Percentiles rank a stretch among this genome's conserved stretches.
phyloP scores from a whole-genome alignment of 2,329 filamentous ascomycete species.

The Fusarium tjaetaba region DNA sequence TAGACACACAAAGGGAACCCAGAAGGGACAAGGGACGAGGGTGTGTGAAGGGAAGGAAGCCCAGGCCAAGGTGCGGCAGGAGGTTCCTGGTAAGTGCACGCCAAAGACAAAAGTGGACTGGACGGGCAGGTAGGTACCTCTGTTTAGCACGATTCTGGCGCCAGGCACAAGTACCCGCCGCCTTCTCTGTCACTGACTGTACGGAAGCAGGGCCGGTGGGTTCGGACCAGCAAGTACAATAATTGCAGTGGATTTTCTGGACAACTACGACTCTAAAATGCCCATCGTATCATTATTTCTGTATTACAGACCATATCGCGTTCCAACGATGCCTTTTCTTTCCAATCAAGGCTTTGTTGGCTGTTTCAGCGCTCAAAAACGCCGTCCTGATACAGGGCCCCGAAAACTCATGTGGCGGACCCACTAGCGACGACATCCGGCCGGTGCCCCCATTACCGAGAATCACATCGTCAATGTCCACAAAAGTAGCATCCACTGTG shows the following conservation, averaged over 20 bases:
- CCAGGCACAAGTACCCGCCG: slow-evolving; percentile 36
- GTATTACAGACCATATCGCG: not conserved
- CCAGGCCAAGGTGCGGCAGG: slow-evolving; percentile 24
- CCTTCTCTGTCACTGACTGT: slow-evolving; percentile 16
- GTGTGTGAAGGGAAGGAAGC: slow-evolving; percentile 31
- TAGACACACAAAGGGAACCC: slow-evolving; percentile 32
- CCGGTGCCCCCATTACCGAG: slow-evolving; percentile 43
- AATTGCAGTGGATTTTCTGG: not conserved
- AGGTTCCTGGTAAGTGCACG: slow-evolving; percentile 38
- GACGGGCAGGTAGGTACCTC: slow-evolving; percentile 28
- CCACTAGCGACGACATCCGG: slow-evolving; percentile 50
- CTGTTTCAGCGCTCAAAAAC: slow-evolving; percentile 28
- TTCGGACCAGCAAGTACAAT: slow-evolving; percentile 40
- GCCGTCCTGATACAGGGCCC: slow-evolving; percentile 38
- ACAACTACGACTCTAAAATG: not conserved
- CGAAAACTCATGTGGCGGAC: slow-evolving; percentile 43
- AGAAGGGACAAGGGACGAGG: slow-evolving; percentile 34
- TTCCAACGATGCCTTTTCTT: not conserved
- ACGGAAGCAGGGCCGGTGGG: slow-evolving; percentile 40
- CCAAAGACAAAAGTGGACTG: slow-evolving; percentile 8
- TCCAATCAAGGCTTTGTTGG: slow-evolving; percentile 11
- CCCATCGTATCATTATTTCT: no score
- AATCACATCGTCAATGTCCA: slow-evolving; percentile 26
- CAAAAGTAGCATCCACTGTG: slow-evolving; percentile 14
- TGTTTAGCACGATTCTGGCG: slow-evolving; percentile 31